Conservation (phyloP, 2,329 filamentous ascomycete species). For the Dichotomopilus funicola region DNA sequence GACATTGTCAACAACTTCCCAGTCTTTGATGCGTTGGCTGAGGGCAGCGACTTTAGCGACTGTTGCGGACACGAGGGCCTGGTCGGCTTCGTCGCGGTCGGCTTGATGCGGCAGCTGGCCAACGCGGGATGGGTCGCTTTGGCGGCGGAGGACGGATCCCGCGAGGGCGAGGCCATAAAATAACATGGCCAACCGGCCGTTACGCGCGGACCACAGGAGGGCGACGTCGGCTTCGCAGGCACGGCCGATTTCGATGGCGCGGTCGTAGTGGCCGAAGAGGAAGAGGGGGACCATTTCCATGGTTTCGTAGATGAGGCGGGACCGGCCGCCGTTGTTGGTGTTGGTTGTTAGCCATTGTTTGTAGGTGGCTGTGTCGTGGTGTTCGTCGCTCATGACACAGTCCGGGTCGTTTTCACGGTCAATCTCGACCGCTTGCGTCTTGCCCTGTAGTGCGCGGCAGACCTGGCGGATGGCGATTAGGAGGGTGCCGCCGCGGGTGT, state of each 20-base stretch:
- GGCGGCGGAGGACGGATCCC: conserved; percentile 43
- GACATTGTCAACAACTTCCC: conserved; percentile 56
- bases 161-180: conserved; percentile 54
- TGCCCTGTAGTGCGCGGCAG: conserved; percentile 66
- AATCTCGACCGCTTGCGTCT: conserved; percentile 45
- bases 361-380: conserved; percentile 54
- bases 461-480: conserved; percentile 61
- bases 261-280: conserved; percentile 56
- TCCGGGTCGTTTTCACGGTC: conserved; percentile 35
- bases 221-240: conserved; percentile 41
- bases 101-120: conserved; percentile 14
- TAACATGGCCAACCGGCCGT: conserved; percentile 50
- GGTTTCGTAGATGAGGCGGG: conserved; percentile 62
- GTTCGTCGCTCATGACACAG: conserved; percentile 58
- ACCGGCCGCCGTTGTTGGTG: conserved; percentile 54
- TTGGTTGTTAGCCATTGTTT: conserved; percentile 51
- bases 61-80: conserved; percentile 40
- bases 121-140: conserved; percentile 40
- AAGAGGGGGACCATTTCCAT: conserved; percentile 58
- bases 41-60: conserved; percentile 48
- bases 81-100: conserved; percentile 31
- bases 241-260: conserved; percentile 51
- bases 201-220: conserved; percentile 54
- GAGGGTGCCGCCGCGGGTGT: conserved; percentile 64
- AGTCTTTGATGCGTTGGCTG: conserved; percentile 56